phyloP scores from a whole-genome alignment of 2,329 filamentous ascomycete species.

The Pochonia chlamydosporia region DNA sequence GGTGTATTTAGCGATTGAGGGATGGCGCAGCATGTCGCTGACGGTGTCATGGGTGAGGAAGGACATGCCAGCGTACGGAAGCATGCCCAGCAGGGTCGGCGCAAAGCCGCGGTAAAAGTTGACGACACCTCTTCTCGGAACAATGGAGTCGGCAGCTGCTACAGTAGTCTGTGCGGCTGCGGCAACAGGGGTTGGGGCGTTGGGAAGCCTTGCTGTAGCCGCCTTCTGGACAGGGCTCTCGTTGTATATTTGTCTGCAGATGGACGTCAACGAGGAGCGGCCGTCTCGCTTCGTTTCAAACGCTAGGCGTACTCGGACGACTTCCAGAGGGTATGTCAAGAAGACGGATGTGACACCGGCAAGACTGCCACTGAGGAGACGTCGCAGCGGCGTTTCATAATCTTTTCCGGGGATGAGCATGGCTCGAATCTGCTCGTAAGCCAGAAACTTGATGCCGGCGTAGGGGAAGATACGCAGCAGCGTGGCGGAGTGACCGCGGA shows the following conservation, averaged over 20 bases:
- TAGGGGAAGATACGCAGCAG: slow-evolving; percentile 94
- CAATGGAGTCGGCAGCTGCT: slow-evolving; percentile 36
- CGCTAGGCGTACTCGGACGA: slow-evolving; percentile 85
- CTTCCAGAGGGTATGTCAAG: slow-evolving; percentile 91
- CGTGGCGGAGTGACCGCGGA: slow-evolving; percentile 90
- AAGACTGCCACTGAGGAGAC: slow-evolving; percentile 66
- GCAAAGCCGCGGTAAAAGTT: slow-evolving; percentile 97
- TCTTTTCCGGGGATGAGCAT: slow-evolving; percentile 64
- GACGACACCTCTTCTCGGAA: slow-evolving; percentile 60
- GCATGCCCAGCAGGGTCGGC: slow-evolving; percentile 87
- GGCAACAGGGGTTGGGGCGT: slow-evolving; percentile 20
- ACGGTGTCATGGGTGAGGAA: slow-evolving; percentile 93
- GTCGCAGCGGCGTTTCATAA: slow-evolving; percentile 74
- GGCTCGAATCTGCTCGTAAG: slow-evolving; percentile 91
- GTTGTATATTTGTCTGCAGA: slow-evolving; percentile 81
- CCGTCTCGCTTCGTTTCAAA: slow-evolving; percentile 82
- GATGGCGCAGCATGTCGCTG: slow-evolving; percentile 74
- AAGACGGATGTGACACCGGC: slow-evolving; percentile 89
- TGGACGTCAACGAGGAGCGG: slow-evolving; percentile 64
- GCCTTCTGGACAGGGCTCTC: slow-evolving; percentile 52
- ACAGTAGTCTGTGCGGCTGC: slow-evolving; percentile 36
- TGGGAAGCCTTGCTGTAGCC: slow-evolving; percentile 22
- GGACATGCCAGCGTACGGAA: slow-evolving; percentile 92
- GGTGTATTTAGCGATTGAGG: slow-evolving; percentile 63
- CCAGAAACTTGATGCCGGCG: slow-evolving; percentile 94